These are phyloP conservation scores for Neopestalotiopsis clavispora DNA, from an alignment of 2,329 filamentous ascomycete species.

Conservation along the genomic window DNA sequence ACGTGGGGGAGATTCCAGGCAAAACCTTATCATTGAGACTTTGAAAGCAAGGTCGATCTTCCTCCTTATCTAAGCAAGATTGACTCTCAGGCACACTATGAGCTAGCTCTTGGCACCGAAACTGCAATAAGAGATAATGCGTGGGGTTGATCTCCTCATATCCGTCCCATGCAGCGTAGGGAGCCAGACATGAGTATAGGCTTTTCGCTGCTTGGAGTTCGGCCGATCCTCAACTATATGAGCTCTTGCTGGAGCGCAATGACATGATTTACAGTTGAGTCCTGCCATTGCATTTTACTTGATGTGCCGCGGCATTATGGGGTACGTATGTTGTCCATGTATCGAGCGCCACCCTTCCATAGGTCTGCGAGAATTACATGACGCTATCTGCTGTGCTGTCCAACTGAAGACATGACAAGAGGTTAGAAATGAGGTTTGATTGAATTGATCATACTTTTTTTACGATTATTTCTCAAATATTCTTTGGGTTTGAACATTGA, in stretches of 20 bases:
- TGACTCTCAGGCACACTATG: not conserved
- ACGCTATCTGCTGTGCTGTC: not conserved
- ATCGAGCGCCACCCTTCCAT: too few species aligned
- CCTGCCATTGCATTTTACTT: too few species aligned
- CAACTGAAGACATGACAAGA: not conserved
- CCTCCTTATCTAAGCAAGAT: not conserved
- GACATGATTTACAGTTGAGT: too few species aligned
- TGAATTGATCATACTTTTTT: not conserved
- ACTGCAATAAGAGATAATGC: not conserved
- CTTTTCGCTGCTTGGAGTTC: too few species aligned
- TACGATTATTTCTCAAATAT: not conserved
- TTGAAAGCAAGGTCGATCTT: not conserved
- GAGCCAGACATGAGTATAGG: too few species aligned
- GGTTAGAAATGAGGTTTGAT: not conserved
- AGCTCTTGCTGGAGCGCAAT: too few species aligned
- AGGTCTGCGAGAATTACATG: too few species aligned
- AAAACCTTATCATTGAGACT: not conserved
- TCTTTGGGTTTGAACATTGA: not conserved
- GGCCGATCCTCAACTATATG: too few species aligned
- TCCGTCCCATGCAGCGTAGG: too few species aligned
- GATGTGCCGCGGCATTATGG: too few species aligned
- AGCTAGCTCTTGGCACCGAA: not conserved
- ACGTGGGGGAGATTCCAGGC: not conserved
- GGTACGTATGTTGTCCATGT: too few species aligned
- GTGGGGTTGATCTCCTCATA: too few species aligned